Evolutionary conservation across 345 rosid species (phyloP).

Genomic region (Geranium brycei): DNA sequence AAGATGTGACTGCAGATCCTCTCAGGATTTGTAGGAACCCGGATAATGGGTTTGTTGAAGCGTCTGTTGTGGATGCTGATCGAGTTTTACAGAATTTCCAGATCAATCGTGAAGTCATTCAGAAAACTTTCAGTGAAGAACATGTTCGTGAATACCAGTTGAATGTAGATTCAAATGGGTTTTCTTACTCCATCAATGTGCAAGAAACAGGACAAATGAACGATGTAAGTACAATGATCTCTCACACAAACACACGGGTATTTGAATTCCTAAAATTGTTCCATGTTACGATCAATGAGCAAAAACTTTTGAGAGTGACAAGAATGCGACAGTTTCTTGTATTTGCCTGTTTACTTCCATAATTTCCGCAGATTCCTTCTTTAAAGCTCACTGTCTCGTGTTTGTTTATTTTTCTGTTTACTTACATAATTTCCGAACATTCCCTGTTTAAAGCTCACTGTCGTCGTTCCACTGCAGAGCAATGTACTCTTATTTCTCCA

Average conservation of each 20-base stretch:
- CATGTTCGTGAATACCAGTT: conserved; percentile 34
- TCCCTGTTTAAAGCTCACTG: background rate
- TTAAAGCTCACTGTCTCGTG: background rate
- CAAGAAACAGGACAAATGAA: conserved; percentile 36
- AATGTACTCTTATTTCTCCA: conserved; percentile 58
- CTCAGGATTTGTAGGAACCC: conserved; percentile 40
- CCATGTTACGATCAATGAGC: no score
- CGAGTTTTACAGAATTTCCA: conserved; percentile 40
- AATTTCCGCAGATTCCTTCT: no score
- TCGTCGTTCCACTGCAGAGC: conserved; percentile 28
- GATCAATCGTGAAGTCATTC: conserved; percentile 36
- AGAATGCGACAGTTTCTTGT: no score
- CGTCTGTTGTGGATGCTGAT: conserved; percentile 39
- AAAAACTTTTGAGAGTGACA: no score
- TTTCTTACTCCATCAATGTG: conserved; percentile 37
- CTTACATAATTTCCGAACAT: no score
- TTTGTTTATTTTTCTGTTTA: no score
- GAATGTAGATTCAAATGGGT: conserved; percentile 33
- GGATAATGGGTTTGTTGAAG: conserved; percentile 47
- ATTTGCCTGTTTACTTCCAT: no score
- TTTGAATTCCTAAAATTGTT: no score
- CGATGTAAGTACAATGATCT: conserved; percentile 27
- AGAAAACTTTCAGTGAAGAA: conserved; percentile 25
- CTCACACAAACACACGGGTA: background rate
- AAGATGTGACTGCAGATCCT: conserved; percentile 48